Base-by-base conservation (phyloP, 768 basidiomycete species). In the Candolleomyces eurysporus region DNA sequence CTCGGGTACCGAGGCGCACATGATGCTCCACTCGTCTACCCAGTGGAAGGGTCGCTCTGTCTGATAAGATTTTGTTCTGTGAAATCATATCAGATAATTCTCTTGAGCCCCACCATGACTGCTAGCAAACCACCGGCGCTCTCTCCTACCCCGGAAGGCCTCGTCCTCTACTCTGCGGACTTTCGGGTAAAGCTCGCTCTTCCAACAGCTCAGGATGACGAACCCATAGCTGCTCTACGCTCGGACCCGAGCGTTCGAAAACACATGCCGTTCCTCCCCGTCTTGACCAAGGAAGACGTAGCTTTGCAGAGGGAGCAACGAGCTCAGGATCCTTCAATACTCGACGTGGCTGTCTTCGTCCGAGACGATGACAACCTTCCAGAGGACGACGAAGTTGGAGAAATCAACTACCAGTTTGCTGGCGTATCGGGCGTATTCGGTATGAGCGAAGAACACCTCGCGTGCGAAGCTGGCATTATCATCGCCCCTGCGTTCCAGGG, bases 391-490 rank as follows among this genome's bases (percentile, higher is more conserved):
- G 72, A 68, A 9, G 54, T 59, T 6, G 61, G 61, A 13, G 61
- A 62, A 39, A 76, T 76, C 61, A 42, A 19, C 6, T 56, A 56
- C 54, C 7, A 36, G 5, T 56, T 56, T 36, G 76, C 68, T 8
- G 81, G 82, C 1, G 65, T 67, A 53, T 72, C 74, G 4, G 76
- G 74, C 2, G 64, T 76, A 52, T 76, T 77, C 64, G 67, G 77
- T 42, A 67, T 81, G 61, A 72, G 80, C 59, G 67, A 68, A 7
- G 48, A 40, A 9, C 66, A 76, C 61, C 61, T 61, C 5, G 75
- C 75, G 10, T 78, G 78, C 63, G 78, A 82, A 62, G 68, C 69
- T 2, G 80, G 81, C 11, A 76, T 82, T 60, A 58, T 78, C n/a
- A 61, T 82, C 51, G 61, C 65, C 22, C 75, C 78, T 4, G 72